Conservation (phyloP, 352 stramenopile species). For the Phytopythium kandeliae region DNA sequence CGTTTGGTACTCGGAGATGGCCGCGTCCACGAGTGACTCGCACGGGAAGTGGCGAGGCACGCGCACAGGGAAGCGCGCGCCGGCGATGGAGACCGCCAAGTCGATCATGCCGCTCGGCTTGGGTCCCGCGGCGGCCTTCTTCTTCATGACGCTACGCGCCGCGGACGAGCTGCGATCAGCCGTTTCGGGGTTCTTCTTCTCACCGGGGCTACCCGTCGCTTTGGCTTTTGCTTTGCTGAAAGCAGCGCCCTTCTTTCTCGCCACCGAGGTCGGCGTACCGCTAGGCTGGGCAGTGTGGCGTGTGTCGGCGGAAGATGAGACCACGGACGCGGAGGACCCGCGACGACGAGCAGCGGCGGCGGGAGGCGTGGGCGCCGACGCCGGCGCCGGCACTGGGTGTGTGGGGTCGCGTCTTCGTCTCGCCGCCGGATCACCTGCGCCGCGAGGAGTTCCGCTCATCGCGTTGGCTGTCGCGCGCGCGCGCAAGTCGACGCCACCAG, state of each 20-base stretch:
- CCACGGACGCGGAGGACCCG: neutral
- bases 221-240: neutral
- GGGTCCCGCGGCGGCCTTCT: no score
- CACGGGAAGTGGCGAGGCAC: conserved; percentile 61
- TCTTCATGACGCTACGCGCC: neutral
- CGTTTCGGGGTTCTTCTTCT: neutral
- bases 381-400: conserved; percentile 6
- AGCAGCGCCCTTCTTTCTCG: neutral
- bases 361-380: neutral
- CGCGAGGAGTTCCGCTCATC: neutral
- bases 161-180: neutral
- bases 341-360: neutral
- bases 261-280: neutral
- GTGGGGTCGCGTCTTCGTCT: neutral
- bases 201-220: neutral
- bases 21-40: conserved; percentile 53
- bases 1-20: conserved; percentile 58
- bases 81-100: conserved; percentile 41
- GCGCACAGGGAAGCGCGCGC: conserved; percentile 44
- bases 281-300: neutral
- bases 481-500: no score
- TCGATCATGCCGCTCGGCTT: conserved; percentile 21
- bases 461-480: neutral
- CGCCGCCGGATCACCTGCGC: neutral
- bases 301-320: neutral